Evolutionary conservation across 768 basidiomycete species (phyloP).

Genomic region (Leccinum subgranulosum): DNA sequence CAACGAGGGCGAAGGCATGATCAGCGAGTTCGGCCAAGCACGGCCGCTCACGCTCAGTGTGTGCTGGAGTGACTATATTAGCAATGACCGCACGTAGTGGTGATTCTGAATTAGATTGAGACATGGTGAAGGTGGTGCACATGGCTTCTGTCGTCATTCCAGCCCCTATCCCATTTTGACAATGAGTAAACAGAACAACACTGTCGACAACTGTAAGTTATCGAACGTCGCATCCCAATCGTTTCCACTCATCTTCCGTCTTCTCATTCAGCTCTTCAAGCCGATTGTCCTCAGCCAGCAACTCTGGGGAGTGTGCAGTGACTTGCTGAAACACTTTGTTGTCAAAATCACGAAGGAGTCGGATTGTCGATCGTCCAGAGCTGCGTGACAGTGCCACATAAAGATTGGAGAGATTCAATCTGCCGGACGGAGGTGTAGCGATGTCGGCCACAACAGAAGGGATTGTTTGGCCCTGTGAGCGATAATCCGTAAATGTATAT

Average conservation of each 20-base stretch:
- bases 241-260: too few relatives aligned
- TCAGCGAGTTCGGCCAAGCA: slow-evolving; percentile 18
- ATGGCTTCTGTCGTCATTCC: too few relatives aligned
- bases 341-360: not conserved
- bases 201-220: too few relatives aligned
- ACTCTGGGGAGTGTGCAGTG: not conserved
- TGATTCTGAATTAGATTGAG: slow-evolving; percentile 1
- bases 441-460: not conserved
- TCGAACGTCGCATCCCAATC: too few relatives aligned
- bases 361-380: not conserved
- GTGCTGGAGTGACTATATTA: slow-evolving; percentile 6
- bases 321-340: not conserved
- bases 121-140: not conserved
- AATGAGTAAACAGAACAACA: too few relatives aligned
- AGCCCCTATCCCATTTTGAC: too few relatives aligned
- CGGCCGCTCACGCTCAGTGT: slow-evolving; percentile 4
- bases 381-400: not conserved
- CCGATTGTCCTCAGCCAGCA: too few relatives aligned
- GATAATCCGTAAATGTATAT: not conserved
- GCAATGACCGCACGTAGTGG: slow-evolving; percentile 15
- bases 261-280: too few relatives aligned
- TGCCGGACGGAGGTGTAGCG: not conserved
- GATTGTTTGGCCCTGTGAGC: not conserved
- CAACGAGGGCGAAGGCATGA: slow-evolving; percentile 13
- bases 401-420: not conserved